phyloP scores from a whole-genome alignment of 345 rosid genomes.

The Lepidium aucheri region DNA sequence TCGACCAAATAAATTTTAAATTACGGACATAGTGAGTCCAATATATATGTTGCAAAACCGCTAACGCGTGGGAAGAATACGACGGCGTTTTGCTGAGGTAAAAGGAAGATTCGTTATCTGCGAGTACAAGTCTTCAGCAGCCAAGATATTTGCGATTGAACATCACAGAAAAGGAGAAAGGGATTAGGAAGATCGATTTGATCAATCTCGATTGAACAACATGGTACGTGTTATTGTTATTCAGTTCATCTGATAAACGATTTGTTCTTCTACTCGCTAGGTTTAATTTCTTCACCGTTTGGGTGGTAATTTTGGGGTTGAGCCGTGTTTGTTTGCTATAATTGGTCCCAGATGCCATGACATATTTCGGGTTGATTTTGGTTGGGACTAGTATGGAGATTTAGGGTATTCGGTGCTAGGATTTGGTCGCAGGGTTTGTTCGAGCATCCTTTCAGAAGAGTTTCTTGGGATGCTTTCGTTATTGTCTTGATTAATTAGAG shows the following conservation, averaged over 20 bases:
- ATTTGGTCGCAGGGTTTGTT: slow-evolving; percentile 6
- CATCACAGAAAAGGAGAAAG: not conserved
- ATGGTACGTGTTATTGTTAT: slow-evolving; percentile 15
- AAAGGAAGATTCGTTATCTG: not conserved
- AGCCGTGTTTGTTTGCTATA: not conserved
- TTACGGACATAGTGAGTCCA: too few species aligned
- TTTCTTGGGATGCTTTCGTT: not conserved
- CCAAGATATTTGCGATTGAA: slow-evolving; percentile 7
- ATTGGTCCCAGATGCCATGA: not conserved
- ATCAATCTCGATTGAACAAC: slow-evolving; percentile 10
- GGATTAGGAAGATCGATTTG: not conserved
- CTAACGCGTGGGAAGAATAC: slow-evolving; percentile 1
- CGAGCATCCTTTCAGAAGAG: not conserved
- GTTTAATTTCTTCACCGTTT: not conserved
- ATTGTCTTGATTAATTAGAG: not conserved
- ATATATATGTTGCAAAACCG: too few species aligned
- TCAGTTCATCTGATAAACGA: not conserved
- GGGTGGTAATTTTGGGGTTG: not conserved
- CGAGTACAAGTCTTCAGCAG: not conserved
- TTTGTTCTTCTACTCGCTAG: not conserved
- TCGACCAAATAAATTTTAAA: not conserved
- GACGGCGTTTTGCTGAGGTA: not conserved
- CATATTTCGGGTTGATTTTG: not conserved
- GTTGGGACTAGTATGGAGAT: not conserved
- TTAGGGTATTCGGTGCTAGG: not conserved